Conservation (phyloP, 2,329 filamentous ascomycete genomes). For the Alternaria sp. region DNA sequence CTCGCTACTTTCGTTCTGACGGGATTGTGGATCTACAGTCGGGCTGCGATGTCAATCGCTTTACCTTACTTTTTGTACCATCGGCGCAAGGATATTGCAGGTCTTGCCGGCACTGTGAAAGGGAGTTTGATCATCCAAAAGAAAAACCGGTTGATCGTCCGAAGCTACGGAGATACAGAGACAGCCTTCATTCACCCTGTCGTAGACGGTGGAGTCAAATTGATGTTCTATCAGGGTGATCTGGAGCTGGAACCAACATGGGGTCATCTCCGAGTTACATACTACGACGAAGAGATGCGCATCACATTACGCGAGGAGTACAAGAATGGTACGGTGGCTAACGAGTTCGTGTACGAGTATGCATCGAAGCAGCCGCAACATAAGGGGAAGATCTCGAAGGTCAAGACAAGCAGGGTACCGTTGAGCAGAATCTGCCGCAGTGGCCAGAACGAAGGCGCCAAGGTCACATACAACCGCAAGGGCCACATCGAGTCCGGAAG, state of each 20-base stretch:
- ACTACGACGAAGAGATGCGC: slow-evolving; percentile 59
- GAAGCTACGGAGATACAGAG: slow-evolving; percentile 58
- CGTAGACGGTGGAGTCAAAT: slow-evolving; percentile 49
- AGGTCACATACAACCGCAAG: slow-evolving; percentile 62
- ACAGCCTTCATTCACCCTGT: slow-evolving; percentile 59
- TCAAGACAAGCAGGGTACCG: slow-evolving; percentile 49
- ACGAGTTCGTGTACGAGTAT: slow-evolving; percentile 63
- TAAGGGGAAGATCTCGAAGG: slow-evolving; percentile 51
- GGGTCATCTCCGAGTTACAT: slow-evolving; percentile 57
- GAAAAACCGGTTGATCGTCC: slow-evolving; percentile 58
- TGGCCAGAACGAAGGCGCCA: slow-evolving; percentile 57
- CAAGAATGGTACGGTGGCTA: slow-evolving; percentile 53
- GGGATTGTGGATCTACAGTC: slow-evolving; percentile 60
- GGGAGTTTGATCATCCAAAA: slow-evolving; percentile 60
- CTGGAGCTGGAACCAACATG: slow-evolving; percentile 57
- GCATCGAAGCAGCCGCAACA: slow-evolving; percentile 38
- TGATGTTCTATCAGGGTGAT: slow-evolving; percentile 48
- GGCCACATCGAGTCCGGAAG: slow-evolving; percentile 64
- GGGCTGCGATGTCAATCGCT: slow-evolving; percentile 54
- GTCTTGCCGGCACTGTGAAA: slow-evolving; percentile 59
- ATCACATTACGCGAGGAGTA: slow-evolving; percentile 58
- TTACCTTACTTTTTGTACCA: slow-evolving; percentile 61
- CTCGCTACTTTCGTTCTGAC: slow-evolving; percentile 55
- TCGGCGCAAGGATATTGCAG: slow-evolving; percentile 58
- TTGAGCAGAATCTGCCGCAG: slow-evolving; percentile 56